Percentiles rank a stretch among this genome's conserved stretches.
phyloP scores from a whole-genome alignment of 2,329 filamentous ascomycete genomes.

The Cordyceps javanica region DNA sequence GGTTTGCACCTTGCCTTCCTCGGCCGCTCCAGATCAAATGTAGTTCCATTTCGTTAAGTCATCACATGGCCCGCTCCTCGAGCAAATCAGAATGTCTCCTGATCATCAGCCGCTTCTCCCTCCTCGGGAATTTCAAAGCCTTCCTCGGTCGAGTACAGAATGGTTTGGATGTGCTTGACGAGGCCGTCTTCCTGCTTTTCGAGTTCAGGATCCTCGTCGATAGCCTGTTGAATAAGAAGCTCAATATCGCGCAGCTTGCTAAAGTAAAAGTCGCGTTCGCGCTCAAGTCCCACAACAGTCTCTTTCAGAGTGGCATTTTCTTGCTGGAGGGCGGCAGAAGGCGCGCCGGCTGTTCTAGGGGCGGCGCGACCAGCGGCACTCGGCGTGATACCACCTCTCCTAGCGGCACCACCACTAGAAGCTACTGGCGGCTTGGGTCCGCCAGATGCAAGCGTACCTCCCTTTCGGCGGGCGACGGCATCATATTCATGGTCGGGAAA shows the following conservation, averaged over 20 bases:
- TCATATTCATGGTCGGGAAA: conserved; percentile 98
- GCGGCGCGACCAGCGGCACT: conserved; percentile 45
- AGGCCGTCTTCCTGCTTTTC: conserved; percentile 91
- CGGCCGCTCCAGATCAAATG: conserved; percentile 5
- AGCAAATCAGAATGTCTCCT: conserved; percentile 64
- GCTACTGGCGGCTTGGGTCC: conserved; percentile 42
- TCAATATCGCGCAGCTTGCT: conserved; percentile 98
- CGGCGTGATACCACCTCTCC: conserved; percentile 56
- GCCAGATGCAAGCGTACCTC: conserved; percentile 52
- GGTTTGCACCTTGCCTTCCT: neutral
- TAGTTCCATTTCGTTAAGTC: conserved; percentile 8
- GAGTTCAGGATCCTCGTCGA: conserved; percentile 85
- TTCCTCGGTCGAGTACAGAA: conserved; percentile 94
- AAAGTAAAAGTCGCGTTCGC: conserved; percentile 98
- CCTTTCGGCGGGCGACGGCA: conserved; percentile 78
- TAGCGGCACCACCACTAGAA: conserved; percentile 43
- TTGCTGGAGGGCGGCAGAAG: conserved; percentile 66
- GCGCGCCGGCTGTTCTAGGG: conserved; percentile 47
- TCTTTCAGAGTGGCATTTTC: conserved; percentile 91
- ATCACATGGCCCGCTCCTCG: neutral
- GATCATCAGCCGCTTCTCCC: conserved; percentile 63
- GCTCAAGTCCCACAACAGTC: conserved; percentile 88
- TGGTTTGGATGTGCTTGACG: conserved; percentile 92
- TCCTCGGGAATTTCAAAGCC: conserved; percentile 87
- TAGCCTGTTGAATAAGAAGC: conserved; percentile 83